These are phyloP conservation scores for Diaporthe sp. DNA, from an alignment of 2,329 filamentous ascomycete species.

Conservation along the genomic window DNA sequence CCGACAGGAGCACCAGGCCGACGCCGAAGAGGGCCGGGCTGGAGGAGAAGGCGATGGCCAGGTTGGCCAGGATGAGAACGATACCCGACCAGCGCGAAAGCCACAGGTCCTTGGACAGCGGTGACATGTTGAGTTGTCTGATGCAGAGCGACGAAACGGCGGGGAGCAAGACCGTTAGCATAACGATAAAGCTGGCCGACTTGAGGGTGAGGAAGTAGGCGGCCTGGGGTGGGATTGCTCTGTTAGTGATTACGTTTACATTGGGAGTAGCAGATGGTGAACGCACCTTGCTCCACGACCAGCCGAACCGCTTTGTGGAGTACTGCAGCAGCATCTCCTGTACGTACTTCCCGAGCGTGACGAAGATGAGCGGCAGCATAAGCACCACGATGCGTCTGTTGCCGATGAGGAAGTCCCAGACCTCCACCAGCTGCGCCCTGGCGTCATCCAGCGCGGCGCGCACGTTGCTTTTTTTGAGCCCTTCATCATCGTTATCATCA, in stretches of 20 bases:
- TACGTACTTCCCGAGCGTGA: constrained; percentile 50
- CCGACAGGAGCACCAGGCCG: constrained; percentile 59
- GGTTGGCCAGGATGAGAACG: constrained; percentile 50
- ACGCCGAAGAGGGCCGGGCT: constrained; percentile 49
- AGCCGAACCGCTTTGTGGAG: constrained; percentile 63
- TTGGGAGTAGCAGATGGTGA: not conserved
- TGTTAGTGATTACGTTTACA: not conserved
- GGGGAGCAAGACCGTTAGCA: constrained; percentile 56
- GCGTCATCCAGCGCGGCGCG: constrained; percentile 42
- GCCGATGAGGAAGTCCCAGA: constrained; percentile 53
- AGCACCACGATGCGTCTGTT: constrained; percentile 56
- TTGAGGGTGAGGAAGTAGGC: constrained; percentile 57
- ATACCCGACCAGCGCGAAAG: constrained; percentile 53
- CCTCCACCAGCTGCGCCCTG: constrained; percentile 30
- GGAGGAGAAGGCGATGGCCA: constrained; percentile 54
- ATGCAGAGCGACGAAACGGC: constrained; percentile 50
- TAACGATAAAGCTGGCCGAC: constrained; percentile 53
- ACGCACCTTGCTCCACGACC: constrained; percentile 60
- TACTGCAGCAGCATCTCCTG: constrained; percentile 64
- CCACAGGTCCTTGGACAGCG: constrained; percentile 56
- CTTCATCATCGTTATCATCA: not conserved
- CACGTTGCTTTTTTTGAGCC: constrained; percentile 29
- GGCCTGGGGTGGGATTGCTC: constrained; percentile 47
- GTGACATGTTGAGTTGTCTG: constrained; percentile 48
- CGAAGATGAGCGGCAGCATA: constrained; percentile 52